Conservation (phyloP, 352 stramenopile genomes). For the Globisporangium nunn region DNA sequence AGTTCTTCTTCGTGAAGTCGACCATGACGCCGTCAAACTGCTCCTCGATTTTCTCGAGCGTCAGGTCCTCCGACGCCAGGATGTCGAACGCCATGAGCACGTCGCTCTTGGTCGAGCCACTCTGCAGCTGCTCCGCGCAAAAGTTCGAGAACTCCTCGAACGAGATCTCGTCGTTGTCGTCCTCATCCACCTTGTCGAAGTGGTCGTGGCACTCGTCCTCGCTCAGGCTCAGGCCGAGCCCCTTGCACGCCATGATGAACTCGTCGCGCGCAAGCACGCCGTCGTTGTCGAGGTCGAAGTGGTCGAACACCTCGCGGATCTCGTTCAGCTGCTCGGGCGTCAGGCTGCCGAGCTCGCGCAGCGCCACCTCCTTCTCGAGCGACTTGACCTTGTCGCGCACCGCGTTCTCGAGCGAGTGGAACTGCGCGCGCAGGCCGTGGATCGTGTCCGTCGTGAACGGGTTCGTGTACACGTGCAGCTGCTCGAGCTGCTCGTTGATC, state of each 20-base stretch:
- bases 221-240: slow-evolving; percentile 76
- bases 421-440: slow-evolving; percentile 78
- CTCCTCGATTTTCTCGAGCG: slow-evolving; percentile 70
- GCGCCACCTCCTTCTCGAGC: slow-evolving; percentile 83
- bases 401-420: slow-evolving; percentile 71
- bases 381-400: slow-evolving; percentile 83
- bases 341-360: slow-evolving; percentile 79
- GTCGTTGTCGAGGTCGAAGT: slow-evolving; percentile 87
- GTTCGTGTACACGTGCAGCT: slow-evolving; percentile 84
- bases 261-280: slow-evolving; percentile 81
- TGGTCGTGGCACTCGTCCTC: slow-evolving; percentile 86
- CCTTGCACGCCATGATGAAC: slow-evolving; percentile 90
- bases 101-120: slow-evolving; percentile 75
- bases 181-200: slow-evolving; percentile 82
- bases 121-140: slow-evolving; percentile 85
- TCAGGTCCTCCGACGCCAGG: slow-evolving; percentile 64
- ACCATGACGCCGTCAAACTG: slow-evolving; percentile 68
- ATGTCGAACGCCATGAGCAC: slow-evolving; percentile 79
- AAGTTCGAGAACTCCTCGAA: slow-evolving; percentile 85
- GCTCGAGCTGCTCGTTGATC: slow-evolving; percentile 77
- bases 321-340: slow-evolving; percentile 79
- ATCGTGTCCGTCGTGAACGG: slow-evolving; percentile 88
- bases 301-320: slow-evolving; percentile 87
- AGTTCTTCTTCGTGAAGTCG: slow-evolving; percentile 80
- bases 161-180: slow-evolving; percentile 80